Evolutionary conservation across 1,139 yeast genomes (phyloP).

Genomic region (Scheffersomyces parashehatae): DNA sequence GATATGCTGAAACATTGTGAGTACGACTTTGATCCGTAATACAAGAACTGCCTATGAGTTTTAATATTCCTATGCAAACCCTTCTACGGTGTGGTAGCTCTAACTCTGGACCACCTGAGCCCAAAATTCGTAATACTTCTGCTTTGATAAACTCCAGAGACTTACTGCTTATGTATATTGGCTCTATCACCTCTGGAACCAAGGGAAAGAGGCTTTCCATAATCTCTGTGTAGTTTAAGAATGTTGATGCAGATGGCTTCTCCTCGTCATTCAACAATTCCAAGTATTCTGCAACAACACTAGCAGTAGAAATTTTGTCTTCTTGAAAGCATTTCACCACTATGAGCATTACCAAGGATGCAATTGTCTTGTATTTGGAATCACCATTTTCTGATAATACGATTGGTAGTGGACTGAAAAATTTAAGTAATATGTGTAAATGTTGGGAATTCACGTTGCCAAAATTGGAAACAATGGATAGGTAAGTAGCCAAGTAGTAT

Average conservation of each 20-base stretch:
- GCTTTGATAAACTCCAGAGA: constrained; percentile 19
- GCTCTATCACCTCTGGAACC: constrained; percentile 21
- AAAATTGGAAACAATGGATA: constrained; percentile 20
- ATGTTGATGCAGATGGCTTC: constrained; percentile 10
- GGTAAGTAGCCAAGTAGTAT: constrained; percentile 19
- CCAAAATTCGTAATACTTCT: constrained; percentile 10
- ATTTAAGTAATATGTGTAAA: constrained; percentile 22
- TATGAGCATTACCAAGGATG: constrained; percentile 24
- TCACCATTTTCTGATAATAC: constrained; percentile 10
- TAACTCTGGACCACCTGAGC: constrained; percentile 2
- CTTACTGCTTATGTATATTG: constrained; percentile 20
- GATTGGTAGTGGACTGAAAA: constrained; percentile 16
- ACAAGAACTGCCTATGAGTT: constrained; percentile 35
- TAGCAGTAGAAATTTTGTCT: constrained; percentile 15
- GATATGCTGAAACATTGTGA: constrained; percentile 30
- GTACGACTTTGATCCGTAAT: constrained; percentile 38
- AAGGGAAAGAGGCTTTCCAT: constrained; percentile 28
- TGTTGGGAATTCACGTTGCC: constrained; percentile 22
- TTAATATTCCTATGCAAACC: constrained; percentile 19
- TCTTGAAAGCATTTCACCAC: constrained; percentile 24
- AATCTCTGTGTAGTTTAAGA: constrained; percentile 22
- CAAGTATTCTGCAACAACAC: constrained; percentile 23
- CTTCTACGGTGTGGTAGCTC: constrained; percentile 11
- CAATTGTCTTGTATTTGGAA: constrained; percentile 9
- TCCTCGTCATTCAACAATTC: constrained; percentile 24